These are phyloP conservation scores for Fennellomyces sp. DNA, from an alignment of 371 early-diverging fungal genomes.

Conservation along the genomic window DNA sequence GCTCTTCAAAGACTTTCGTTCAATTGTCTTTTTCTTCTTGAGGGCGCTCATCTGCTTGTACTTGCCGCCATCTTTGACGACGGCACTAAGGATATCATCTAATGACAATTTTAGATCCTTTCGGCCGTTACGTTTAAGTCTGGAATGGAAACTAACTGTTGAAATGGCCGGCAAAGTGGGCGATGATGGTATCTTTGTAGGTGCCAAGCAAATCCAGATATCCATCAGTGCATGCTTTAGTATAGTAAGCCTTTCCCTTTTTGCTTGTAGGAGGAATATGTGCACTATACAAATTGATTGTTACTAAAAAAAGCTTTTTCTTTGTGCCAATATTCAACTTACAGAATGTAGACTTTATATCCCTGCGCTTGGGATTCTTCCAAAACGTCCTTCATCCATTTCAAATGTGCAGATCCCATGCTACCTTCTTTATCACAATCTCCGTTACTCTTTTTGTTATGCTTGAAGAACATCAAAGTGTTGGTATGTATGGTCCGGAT, in stretches of 20 bases:
- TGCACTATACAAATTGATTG: conserved; percentile 23
- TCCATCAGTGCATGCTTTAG: conserved; percentile 26
- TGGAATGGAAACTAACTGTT: too few species aligned
- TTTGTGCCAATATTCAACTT: conserved; percentile 1
- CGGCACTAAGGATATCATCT: conserved; percentile 30
- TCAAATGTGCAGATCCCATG: conserved; percentile 23
- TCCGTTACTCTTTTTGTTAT: conserved; percentile 14
- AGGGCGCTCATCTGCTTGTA: not conserved
- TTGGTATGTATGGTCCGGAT: conserved; percentile 23
- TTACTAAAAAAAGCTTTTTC: not conserved
- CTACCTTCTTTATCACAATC: conserved; percentile 25
- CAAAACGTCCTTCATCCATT: conserved; percentile 24
- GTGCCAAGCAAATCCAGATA: conserved; percentile 43
- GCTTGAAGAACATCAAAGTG: conserved; percentile 26
- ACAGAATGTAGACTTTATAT: conserved; percentile 25
- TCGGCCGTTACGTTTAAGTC: too few species aligned
- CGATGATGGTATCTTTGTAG: conserved; percentile 40
- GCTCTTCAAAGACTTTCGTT: not conserved
- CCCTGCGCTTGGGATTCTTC: conserved; percentile 16
- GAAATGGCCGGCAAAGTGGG: conserved; percentile 54
- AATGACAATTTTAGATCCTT: not conserved
- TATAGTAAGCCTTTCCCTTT: conserved; percentile 21
- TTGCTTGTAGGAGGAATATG: conserved; percentile 53
- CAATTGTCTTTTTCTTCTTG: conserved; percentile 5
- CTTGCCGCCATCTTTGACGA: conserved; percentile 9